A percentile compares a stretch with the other conserved stretches of the same genome.
Evolutionary conservation across 2,329 filamentous ascomycete species (phyloP).

Genomic region (Trichoderma citrinoviride): DNA sequence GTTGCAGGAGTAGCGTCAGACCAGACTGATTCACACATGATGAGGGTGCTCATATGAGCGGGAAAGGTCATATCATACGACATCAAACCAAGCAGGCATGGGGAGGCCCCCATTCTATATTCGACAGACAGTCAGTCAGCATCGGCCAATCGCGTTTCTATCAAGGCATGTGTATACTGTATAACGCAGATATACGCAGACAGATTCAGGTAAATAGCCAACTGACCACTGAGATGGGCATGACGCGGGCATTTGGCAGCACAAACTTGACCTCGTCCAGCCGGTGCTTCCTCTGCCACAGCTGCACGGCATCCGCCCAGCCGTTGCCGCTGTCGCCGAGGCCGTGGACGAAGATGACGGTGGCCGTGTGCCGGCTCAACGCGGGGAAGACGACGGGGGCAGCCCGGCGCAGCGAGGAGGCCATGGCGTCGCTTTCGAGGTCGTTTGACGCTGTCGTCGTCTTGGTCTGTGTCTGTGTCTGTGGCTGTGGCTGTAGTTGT

Average conservation of each 20-base stretch:
- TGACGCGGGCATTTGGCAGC: conserved; percentile 83
- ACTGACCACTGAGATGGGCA: conserved; percentile 69
- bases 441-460: neutral
- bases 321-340: conserved; percentile 79
- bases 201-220: neutral
- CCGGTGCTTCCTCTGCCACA: conserved; percentile 75
- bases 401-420: conserved; percentile 28
- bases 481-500: neutral
- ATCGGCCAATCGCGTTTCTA: neutral
- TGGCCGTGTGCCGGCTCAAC: conserved; percentile 80
- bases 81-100: conserved; percentile 89
- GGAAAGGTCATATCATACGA: conserved; percentile 53
- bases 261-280: conserved; percentile 92
- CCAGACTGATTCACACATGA: neutral
- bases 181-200: too few species aligned
- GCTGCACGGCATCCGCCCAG: conserved; percentile 80
- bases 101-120: conserved; percentile 70
- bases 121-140: neutral
- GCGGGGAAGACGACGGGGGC: conserved; percentile 72
- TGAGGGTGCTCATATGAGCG: neutral
- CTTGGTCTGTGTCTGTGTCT: neutral
- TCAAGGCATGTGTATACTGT: too few species aligned
- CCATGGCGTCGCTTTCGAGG: conserved; percentile 21
- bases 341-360: conserved; percentile 91
- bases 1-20: neutral